phyloP scores from a whole-genome alignment of 129 eudicot species.

The Cynara cardunculus region DNA sequence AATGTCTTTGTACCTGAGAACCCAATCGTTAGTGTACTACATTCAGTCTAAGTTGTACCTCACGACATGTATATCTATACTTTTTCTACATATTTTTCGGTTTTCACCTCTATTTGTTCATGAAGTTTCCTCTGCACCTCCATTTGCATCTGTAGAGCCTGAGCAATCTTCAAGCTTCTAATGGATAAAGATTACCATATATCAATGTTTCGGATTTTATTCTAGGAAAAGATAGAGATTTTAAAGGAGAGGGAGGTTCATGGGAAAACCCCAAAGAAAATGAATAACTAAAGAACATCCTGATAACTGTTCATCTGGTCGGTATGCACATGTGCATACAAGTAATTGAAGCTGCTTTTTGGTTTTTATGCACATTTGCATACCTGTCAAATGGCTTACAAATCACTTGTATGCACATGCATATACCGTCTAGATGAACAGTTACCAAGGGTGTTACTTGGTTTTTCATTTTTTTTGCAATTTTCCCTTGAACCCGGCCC shows the following conservation, averaged over 20 bases:
- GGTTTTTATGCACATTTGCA: no score
- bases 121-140: slow-evolving; percentile 92
- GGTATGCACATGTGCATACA: no score
- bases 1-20: slow-evolving; percentile 78
- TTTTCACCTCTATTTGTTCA: slow-evolving; percentile 84
- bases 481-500: no score
- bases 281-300: no score
- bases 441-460: no score
- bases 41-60: background rate
- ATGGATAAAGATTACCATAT: slow-evolving; percentile 15
- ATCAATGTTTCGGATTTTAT: slow-evolving; percentile 15
- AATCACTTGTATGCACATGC: no score
- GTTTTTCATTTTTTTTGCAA: no score
- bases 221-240: background rate
- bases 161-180: slow-evolving; percentile 63
- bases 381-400: no score
- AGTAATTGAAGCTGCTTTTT: no score
- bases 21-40: background rate
- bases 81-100: background rate
- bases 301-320: no score
- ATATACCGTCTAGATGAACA: no score
- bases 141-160: slow-evolving; percentile 87
- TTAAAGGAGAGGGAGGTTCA: background rate
- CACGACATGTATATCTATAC: slow-evolving; percentile 10
- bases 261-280: no score